A percentile compares a stretch with the other conserved stretches of the same genome.
These are phyloP conservation scores for Ascochyta pisi DNA, from an alignment of 2,329 filamentous ascomycete genomes.

Conservation along the genomic window DNA sequence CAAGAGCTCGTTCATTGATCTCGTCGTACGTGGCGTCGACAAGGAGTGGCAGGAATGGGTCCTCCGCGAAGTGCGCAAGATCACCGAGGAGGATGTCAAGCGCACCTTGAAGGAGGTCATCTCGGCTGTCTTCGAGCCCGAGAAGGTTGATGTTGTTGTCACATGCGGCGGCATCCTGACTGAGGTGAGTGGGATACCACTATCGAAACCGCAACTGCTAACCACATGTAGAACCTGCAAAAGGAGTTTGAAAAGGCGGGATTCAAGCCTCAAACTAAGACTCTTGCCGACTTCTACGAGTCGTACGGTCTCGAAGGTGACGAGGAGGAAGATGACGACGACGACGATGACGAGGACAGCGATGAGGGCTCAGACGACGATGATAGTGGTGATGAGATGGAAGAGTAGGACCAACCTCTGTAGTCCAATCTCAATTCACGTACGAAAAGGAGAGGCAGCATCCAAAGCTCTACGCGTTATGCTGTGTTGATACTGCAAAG, in stretches of 20 bases:
- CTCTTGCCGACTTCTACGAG: slow-evolving; percentile 82
- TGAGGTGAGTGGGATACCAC: slow-evolving; percentile 67
- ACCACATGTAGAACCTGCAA: slow-evolving; percentile 68
- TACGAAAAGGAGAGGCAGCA: background rate
- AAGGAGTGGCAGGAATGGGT: slow-evolving; percentile 80
- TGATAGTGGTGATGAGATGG: slow-evolving; percentile 39
- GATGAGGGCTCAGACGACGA: slow-evolving; percentile 64
- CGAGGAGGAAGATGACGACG: slow-evolving; percentile 65
- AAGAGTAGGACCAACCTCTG: slow-evolving; percentile 22
- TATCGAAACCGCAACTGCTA: background rate
- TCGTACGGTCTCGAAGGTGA: slow-evolving; percentile 80
- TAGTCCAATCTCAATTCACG: background rate
- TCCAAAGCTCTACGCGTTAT: background rate
- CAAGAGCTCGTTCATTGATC: slow-evolving; percentile 79
- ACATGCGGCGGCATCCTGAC: slow-evolving; percentile 87
- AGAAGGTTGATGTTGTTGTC: slow-evolving; percentile 82
- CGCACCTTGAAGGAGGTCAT: slow-evolving; percentile 76
- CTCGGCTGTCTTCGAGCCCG: slow-evolving; percentile 78
- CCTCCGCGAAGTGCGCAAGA: slow-evolving; percentile 76
- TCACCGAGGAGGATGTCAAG: slow-evolving; percentile 78
- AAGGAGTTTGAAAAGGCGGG: slow-evolving; percentile 76
- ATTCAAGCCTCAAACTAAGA: slow-evolving; percentile 77
- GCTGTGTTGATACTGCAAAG: background rate
- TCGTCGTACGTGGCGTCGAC: slow-evolving; percentile 77
- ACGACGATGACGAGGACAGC: slow-evolving; percentile 62